Percentiles rank a stretch among this genome's conserved stretches.
Evolutionary conservation across 169 alveolate genomes (phyloP).

Genomic region (Babesia sp.): DNA sequence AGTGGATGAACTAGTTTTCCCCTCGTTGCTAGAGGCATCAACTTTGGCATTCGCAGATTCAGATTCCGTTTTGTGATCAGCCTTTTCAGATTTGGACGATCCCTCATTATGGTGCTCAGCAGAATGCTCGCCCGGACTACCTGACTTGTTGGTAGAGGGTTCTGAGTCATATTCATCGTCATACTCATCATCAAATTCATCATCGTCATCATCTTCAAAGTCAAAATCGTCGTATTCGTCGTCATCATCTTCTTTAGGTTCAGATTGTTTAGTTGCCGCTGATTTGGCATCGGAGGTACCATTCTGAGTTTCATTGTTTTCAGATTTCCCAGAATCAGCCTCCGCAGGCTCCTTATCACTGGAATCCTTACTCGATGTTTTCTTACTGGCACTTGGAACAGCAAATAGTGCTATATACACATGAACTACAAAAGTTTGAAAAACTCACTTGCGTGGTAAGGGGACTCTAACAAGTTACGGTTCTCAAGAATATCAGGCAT

Average conservation of each 20-base stretch:
- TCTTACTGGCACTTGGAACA: not conserved
- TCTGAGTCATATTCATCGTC: too few species aligned
- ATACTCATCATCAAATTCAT: not conserved
- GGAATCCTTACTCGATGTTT: not conserved
- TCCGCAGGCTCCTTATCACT: not conserved
- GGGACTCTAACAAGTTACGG: slow-evolving; percentile 3
- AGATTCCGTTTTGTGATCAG: too few species aligned
- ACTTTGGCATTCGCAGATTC: too few species aligned
- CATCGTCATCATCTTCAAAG: not conserved
- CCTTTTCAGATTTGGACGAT: too few species aligned
- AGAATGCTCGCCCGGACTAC: too few species aligned
- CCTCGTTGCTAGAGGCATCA: too few species aligned
- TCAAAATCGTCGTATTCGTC: slow-evolving; percentile 3
- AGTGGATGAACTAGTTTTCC: too few species aligned
- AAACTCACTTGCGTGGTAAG: slow-evolving; percentile 1
- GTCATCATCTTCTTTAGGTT: slow-evolving; percentile 3
- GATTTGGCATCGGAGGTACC: not conserved
- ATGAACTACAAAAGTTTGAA: not conserved
- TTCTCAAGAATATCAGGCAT: slow-evolving; percentile 19
- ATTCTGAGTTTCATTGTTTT: not conserved
- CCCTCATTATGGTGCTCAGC: too few species aligned
- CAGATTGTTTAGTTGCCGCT: too few species aligned
- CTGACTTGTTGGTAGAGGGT: too few species aligned
- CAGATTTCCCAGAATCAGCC: not conserved
- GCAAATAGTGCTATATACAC: not conserved